Percentiles rank a stretch among this genome's conserved stretches.
phyloP scores from a whole-genome alignment of 2,329 filamentous ascomycete species.

The Cladosporium sp. region DNA sequence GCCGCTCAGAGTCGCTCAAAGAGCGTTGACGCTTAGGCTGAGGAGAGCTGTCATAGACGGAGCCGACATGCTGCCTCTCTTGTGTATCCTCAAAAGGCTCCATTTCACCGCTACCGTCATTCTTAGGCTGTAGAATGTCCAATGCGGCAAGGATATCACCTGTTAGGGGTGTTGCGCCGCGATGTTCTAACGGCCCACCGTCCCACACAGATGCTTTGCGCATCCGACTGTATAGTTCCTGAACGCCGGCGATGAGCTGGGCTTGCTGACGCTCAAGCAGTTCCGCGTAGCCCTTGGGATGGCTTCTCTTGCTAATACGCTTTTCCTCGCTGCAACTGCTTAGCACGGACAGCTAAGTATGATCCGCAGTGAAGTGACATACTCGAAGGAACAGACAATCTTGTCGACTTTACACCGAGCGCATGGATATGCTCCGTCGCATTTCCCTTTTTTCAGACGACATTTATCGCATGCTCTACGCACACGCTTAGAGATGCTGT shows the following conservation, averaged over 20 bases:
- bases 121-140: constrained; percentile 50
- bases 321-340: constrained; percentile 46
- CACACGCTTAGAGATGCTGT: no score
- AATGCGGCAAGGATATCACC: constrained; percentile 59
- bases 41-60: not conserved
- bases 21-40: not conserved
- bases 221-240: constrained; percentile 54
- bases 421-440: not conserved
- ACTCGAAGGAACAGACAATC: not conserved
- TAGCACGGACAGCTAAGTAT: not conserved
- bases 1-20: not conserved
- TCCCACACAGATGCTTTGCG: constrained; percentile 52
- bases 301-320: constrained; percentile 61
- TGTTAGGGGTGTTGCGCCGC: constrained; percentile 46
- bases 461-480: not conserved
- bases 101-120: constrained; percentile 39
- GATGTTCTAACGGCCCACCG: constrained; percentile 35
- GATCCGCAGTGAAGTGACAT: not conserved
- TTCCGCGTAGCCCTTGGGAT: constrained; percentile 62
- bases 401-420: not conserved
- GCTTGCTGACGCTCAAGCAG: constrained; percentile 63
- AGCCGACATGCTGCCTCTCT: not conserved
- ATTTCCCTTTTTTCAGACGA: not conserved
- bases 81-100: constrained; percentile 54
- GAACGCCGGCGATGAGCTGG: constrained; percentile 56